phyloP scores from a whole-genome alignment of 176 grass and related monocot genomes.

The Bonia amplexicaulis region DNA sequence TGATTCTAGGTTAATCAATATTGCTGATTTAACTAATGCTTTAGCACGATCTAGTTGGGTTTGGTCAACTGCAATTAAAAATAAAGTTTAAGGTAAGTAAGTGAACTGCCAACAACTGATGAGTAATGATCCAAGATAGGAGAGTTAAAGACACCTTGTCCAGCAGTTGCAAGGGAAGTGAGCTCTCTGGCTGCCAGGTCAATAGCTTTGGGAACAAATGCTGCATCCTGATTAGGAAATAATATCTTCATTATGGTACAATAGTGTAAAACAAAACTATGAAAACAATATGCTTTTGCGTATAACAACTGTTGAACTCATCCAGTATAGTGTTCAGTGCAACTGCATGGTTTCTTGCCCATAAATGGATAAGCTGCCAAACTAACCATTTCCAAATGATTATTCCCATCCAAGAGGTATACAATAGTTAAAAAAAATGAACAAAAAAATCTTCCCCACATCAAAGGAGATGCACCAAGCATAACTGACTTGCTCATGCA shows the following conservation, averaged over 20 bases:
- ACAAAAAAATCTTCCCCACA: background rate
- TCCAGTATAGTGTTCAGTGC: background rate
- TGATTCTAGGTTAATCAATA: conserved; percentile 70
- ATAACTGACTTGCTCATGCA: background rate
- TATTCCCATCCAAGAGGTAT: background rate
- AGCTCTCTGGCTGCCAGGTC: conserved; percentile 86
- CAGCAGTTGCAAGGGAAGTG: conserved; percentile 72
- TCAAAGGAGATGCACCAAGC: background rate
- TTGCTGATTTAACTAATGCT: conserved; percentile 68
- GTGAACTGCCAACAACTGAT: conserved; percentile 18
- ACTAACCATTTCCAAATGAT: background rate
- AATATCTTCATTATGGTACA: background rate
- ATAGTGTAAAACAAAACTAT: background rate
- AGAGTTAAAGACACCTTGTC: conserved; percentile 56
- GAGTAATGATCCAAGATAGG: conserved; percentile 12
- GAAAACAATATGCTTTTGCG: background rate
- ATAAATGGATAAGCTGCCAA: conserved; percentile 5
- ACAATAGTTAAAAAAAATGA: background rate
- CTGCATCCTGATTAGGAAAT: conserved; percentile 58
- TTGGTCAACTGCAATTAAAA: conserved; percentile 62
- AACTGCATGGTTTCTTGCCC: background rate
- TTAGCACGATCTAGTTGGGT: conserved; percentile 80
- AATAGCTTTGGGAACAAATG: conserved; percentile 80
- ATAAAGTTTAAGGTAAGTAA: conserved; percentile 32
- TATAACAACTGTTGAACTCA: background rate